phyloP scores from a whole-genome alignment of 306 rosid genomes.

The Ammopiptanthus mongolicus region DNA sequence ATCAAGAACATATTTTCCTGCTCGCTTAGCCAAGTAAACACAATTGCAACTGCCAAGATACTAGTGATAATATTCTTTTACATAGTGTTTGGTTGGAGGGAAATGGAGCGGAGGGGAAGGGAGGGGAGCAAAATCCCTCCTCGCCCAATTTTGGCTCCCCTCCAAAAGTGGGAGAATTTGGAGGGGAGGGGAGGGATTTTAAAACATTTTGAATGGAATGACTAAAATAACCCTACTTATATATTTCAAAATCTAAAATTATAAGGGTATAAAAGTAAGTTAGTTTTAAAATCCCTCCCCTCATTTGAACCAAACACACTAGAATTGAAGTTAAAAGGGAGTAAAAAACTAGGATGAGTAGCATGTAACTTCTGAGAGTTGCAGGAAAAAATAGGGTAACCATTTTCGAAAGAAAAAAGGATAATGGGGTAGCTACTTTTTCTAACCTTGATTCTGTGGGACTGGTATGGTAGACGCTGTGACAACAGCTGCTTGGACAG shows the following conservation, averaged over 20 bases:
- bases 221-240: too few species aligned
- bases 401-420: background rate
- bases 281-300: too few species aligned
- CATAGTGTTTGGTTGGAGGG: too few species aligned
- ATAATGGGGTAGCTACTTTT: background rate
- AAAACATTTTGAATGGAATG: too few species aligned
- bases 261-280: too few species aligned
- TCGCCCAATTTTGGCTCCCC: too few species aligned
- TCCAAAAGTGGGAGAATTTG: too few species aligned
- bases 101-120: too few species aligned
- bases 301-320: too few species aligned
- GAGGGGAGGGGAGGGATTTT: too few species aligned
- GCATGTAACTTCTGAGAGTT: background rate
- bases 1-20: background rate
- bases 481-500: constrained; percentile 89
- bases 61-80: background rate
- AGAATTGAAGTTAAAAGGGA: background rate
- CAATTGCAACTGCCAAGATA: background rate
- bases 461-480: constrained; percentile 71
- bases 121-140: too few species aligned
- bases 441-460: constrained; percentile 79
- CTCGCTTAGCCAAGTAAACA: constrained; percentile 5
- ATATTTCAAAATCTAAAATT: too few species aligned
- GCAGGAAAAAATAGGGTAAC: background rate
- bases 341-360: background rate